These are phyloP conservation scores for Diutina neorugosa DNA, from an alignment of 1,139 yeast genomes.

Conservation along the genomic window DNA sequence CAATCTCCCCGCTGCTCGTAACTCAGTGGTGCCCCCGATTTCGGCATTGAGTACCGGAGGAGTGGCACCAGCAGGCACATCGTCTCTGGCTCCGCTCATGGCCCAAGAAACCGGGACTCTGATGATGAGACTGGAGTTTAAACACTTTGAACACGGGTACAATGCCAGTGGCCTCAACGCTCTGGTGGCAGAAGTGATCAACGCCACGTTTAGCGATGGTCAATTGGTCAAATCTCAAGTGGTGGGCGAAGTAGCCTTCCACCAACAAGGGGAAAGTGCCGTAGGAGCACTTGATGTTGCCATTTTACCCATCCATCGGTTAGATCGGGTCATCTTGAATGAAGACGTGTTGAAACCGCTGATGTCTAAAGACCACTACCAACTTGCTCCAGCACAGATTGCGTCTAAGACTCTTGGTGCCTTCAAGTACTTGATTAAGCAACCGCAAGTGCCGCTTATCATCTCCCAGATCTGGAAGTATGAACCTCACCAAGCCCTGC, in stretches of 20 bases:
- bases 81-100: constrained; percentile 5
- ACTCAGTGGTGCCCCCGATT: background rate
- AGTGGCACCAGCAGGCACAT: background rate
- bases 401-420: constrained; percentile 59
- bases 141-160: constrained; percentile 22
- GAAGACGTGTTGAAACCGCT: constrained; percentile 23
- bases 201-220: constrained; percentile 63
- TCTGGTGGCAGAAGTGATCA: constrained; percentile 72
- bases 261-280: constrained; percentile 25
- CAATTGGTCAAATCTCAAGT: constrained; percentile 42
- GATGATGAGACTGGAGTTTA: constrained; percentile 25
- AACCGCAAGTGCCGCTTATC: constrained; percentile 50
- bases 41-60: background rate
- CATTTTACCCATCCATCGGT: constrained; percentile 17
- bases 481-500: constrained; percentile 74
- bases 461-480: constrained; percentile 83
- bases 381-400: constrained; percentile 25
- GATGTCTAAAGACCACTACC: constrained; percentile 15
- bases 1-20: background rate
- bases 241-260: constrained; percentile 73
- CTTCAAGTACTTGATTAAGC: constrained; percentile 44
- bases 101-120: constrained; percentile 21
- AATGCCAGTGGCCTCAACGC: constrained; percentile 46
- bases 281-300: constrained; percentile 12
- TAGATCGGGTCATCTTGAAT: constrained; percentile 29